Percentiles rank a stretch among this genome's conserved stretches.
Evolutionary conservation across 2,329 filamentous ascomycete genomes (phyloP).

Genomic region (Paramyrothecium sp.): DNA sequence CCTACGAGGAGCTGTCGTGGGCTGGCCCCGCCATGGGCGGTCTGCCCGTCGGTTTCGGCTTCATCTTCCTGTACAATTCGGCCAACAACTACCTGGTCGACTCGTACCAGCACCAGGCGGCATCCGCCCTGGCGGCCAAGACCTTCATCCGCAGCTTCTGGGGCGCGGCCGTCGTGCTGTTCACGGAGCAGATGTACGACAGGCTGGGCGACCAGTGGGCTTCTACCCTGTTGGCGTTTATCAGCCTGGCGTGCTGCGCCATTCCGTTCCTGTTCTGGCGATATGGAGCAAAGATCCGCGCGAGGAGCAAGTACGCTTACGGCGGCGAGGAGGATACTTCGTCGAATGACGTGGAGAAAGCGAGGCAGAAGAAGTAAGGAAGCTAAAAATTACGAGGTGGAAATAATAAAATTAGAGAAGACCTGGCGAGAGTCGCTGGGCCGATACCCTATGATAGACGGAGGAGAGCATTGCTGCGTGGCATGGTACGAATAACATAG

Average conservation of each 20-base stretch:
- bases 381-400: background rate
- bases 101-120: conserved; percentile 69
- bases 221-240: conserved; percentile 67
- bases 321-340: conserved; percentile 39
- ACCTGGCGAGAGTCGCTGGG: too few relatives aligned
- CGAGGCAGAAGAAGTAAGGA: conserved; percentile 10
- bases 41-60: conserved; percentile 72
- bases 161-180: conserved; percentile 75
- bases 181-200: conserved; percentile 79
- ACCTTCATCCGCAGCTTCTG: conserved; percentile 78
- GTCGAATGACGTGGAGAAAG: conserved; percentile 37
- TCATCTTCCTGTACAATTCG: conserved; percentile 81
- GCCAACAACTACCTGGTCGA: conserved; percentile 73
- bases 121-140: conserved; percentile 78
- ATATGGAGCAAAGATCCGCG: conserved; percentile 70
- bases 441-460: background rate
- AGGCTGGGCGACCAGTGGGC: conserved; percentile 76
- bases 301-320: conserved; percentile 71
- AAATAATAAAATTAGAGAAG: too few relatives aligned
- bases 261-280: conserved; percentile 84
- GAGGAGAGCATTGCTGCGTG: conserved; percentile 8
- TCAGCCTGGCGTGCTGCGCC: conserved; percentile 73
- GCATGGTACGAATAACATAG: conserved; percentile 20
- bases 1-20: conserved; percentile 66
- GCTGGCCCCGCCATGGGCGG: conserved; percentile 71